Conservation (phyloP, 108 stramenopile species). For the Cyclotella cryptica region DNA sequence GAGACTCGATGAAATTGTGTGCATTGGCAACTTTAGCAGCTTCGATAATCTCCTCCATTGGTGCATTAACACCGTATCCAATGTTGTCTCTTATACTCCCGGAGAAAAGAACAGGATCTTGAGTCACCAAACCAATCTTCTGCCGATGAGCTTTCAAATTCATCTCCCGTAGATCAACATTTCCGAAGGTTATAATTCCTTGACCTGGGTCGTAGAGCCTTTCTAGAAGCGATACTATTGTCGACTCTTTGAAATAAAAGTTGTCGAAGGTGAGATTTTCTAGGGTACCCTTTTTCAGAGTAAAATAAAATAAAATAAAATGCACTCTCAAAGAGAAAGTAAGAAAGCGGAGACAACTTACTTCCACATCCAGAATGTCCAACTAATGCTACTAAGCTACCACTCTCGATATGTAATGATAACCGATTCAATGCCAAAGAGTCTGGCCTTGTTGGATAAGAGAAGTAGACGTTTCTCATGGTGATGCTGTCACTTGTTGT, state of each 20-base stretch:
- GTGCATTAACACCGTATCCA: constrained; percentile 73
- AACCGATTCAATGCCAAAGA: constrained; percentile 70
- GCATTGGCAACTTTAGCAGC: constrained; percentile 95
- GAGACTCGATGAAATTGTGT: constrained; percentile 76
- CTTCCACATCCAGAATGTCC: constrained; percentile 91
- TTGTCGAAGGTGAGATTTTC: too few relatives aligned
- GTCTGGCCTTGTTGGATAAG: constrained; percentile 92
- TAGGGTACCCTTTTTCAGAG: too few relatives aligned
- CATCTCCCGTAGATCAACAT: constrained; percentile 72
- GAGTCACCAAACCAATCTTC: constrained; percentile 92
- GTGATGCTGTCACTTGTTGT: constrained; percentile 29
- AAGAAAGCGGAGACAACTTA: constrained; percentile 7
- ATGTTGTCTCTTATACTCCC: constrained; percentile 95
- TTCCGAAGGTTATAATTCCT: constrained; percentile 86
- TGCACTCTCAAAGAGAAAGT: background rate
- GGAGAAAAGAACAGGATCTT: constrained; percentile 82
- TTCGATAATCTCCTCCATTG: constrained; percentile 73
- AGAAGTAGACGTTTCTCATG: constrained; percentile 82
- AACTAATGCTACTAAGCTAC: constrained; percentile 92
- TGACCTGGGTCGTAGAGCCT: constrained; percentile 92
- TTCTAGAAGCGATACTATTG: constrained; percentile 89
- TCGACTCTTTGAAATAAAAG: constrained; percentile 52
- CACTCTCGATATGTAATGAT: constrained; percentile 74
- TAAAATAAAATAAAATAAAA: too few relatives aligned
- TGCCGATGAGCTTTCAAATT: constrained; percentile 75